Conservation (phyloP, 2,329 filamentous ascomycete genomes). For the Hirsutella minnesotensis region DNA sequence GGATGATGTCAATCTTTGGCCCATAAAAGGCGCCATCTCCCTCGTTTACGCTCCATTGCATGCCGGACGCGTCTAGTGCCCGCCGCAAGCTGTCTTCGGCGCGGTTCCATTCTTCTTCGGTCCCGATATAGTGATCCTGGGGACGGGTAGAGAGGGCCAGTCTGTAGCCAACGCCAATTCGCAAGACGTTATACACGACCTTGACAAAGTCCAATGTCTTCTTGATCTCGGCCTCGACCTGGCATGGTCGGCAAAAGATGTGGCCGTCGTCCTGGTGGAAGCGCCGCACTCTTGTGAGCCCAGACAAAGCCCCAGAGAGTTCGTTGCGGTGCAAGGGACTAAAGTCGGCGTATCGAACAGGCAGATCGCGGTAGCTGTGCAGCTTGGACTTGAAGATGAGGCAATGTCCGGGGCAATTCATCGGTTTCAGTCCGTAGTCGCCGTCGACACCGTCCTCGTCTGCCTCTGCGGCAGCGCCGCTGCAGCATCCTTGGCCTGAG, state of each 20-base stretch:
- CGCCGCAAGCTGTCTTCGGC: slow-evolving; percentile 27
- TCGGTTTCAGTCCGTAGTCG: slow-evolving; percentile 77
- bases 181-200: slow-evolving; percentile 58
- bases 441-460: slow-evolving; percentile 46
- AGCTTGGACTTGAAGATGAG: slow-evolving; percentile 65
- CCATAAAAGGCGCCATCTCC: slow-evolving; percentile 87
- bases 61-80: slow-evolving; percentile 52
- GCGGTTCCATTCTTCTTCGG: slow-evolving; percentile 48
- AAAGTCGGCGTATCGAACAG: slow-evolving; percentile 78
- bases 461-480: slow-evolving; percentile 15
- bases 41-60: slow-evolving; percentile 61
- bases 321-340: slow-evolving; percentile 81
- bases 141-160: slow-evolving; percentile 71
- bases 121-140: slow-evolving; percentile 65
- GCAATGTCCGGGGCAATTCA: slow-evolving; percentile 89
- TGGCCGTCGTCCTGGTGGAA: slow-evolving; percentile 90
- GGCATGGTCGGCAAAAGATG: slow-evolving; percentile 72
- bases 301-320: slow-evolving; percentile 67
- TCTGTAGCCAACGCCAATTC: slow-evolving; percentile 56
- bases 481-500: slow-evolving; percentile 11
- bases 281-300: slow-evolving; percentile 70
- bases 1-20: slow-evolving; percentile 80
- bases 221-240: slow-evolving; percentile 64
- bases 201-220: slow-evolving; percentile 64
- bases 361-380: slow-evolving; percentile 68